phyloP scores from a whole-genome alignment of 805 yeast genomes.

The Pichia membranifaciens region DNA sequence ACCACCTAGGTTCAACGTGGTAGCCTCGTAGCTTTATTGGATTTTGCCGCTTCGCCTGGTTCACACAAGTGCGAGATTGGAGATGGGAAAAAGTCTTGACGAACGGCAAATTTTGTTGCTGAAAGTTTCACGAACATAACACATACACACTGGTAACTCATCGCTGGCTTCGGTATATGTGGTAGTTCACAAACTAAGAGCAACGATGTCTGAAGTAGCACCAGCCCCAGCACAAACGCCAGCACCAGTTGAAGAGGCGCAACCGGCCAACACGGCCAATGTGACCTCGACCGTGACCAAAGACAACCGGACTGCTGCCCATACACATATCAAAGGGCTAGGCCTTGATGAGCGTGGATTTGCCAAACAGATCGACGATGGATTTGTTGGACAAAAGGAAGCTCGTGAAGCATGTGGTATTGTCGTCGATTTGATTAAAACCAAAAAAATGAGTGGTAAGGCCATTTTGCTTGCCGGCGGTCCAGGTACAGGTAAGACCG shows the following conservation, averaged over 20 bases:
- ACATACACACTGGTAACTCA: no score
- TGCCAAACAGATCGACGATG: slow-evolving; percentile 79
- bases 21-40: no score
- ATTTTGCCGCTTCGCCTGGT: no score
- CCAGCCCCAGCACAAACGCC: neutral
- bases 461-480: slow-evolving; percentile 97
- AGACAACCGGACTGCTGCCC: slow-evolving; percentile 64
- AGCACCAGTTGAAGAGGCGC: neutral
- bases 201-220: slow-evolving; percentile 6
- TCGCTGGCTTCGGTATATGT: no score
- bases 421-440: slow-evolving; percentile 85
- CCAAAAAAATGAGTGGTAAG: slow-evolving; percentile 93
- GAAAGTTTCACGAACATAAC: no score
- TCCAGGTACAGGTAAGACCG: slow-evolving; percentile 98
- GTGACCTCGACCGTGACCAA: slow-evolving; percentile 17
- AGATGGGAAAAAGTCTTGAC: no score
- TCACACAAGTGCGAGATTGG: no score
- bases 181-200: no score
- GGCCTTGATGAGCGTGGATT: slow-evolving; percentile 91
- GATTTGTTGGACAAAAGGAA: slow-evolving; percentile 95
- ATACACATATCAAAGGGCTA: slow-evolving; percentile 92
- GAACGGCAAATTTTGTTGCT: no score
- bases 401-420: slow-evolving; percentile 95
- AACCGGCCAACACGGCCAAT: slow-evolving; percentile 11
- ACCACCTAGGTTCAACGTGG: no score